Evolutionary conservation across 2,329 filamentous ascomycete species (phyloP), one percentile per base, ranked within the genome.

Genomic region (Leptographium wingfieldii): DNA sequence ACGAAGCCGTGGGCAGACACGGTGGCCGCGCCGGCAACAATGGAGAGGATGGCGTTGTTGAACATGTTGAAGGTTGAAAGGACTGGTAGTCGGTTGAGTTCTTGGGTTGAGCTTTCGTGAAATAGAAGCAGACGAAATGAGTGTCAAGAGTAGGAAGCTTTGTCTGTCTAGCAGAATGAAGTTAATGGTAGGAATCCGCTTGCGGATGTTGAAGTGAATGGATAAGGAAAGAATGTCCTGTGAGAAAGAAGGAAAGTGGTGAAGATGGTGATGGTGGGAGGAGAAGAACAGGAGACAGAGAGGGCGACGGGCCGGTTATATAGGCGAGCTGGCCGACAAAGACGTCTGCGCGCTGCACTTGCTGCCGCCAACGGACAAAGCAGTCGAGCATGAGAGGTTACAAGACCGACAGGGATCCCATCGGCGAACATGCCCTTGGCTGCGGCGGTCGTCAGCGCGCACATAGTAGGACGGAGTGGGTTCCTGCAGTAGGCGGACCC

Each of bases 1-100:
- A 64, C 63, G 38, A 54, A 60, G 51, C 59, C 59, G 56, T 69
- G 68, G 63, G 68, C 60, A 58, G 62, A 56, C 16, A 80, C 77
- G 48, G 85, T 82, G 63, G 86, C 81, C 57, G 79, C 78, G 59
- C 85, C 85, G 60, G 76, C 56, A 5, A 53, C 19, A 16, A 35
- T n/a, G 25, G 58, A n/a, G n/a, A 62, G 55, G 19, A 62, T 31
- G n/a, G 43, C 19, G 27, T 59, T 58, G 55, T 27, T 40, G 10
- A 53, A 9, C 58, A 59, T 59, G 19, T 35, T 59, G 58, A 38
- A n/a, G 40, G 16, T 46, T 9, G 43, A 22, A 16, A 46, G 19
- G 19, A 46, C 3, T 16, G 43, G 43, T n/a, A n/a, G 43, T n/a
- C 43, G 5, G 12, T n/a, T 40, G 14, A 3, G 16, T 40, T 40